These are phyloP conservation scores for Fraxinus americana DNA, from an alignment of 257 asterid species.

Conservation along the genomic window DNA sequence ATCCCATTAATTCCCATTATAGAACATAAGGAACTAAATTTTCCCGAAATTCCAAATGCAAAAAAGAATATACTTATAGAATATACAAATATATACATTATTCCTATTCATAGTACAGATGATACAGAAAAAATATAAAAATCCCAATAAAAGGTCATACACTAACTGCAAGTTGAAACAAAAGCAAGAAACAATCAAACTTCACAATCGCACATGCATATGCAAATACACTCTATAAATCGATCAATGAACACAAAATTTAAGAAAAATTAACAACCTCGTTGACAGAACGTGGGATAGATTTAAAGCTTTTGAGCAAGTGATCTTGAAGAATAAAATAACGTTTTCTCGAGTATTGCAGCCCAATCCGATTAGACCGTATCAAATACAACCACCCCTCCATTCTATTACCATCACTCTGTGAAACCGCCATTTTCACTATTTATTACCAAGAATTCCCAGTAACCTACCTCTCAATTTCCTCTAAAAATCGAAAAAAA, in stretches of 20 bases:
- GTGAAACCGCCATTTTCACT: slow-evolving; percentile 51
- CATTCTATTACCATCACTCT: slow-evolving; percentile 68
- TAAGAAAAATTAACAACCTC: slow-evolving; percentile 47
- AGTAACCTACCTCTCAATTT: slow-evolving; percentile 6
- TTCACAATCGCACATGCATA: slow-evolving; percentile 20
- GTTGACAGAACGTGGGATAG: slow-evolving; percentile 57
- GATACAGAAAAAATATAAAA: background rate
- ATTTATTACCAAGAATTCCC: slow-evolving; percentile 7
- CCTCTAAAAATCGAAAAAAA: slow-evolving; percentile 7
- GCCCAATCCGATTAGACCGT: slow-evolving; percentile 84
- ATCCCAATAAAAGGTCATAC: background rate
- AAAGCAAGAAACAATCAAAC: slow-evolving; percentile 14
- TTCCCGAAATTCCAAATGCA: background rate
- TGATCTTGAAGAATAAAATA: slow-evolving; percentile 91
- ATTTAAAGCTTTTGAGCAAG: slow-evolving; percentile 80
- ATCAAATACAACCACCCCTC: slow-evolving; percentile 94
- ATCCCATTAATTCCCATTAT: background rate
- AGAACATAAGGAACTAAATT: background rate
- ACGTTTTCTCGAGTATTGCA: slow-evolving; percentile 87
- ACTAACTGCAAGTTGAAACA: slow-evolving; percentile 15
- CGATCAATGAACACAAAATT: background rate
- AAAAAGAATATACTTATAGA: background rate
- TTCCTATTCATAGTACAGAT: background rate
- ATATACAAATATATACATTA: background rate
- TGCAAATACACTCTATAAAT: slow-evolving; percentile 1